phyloP scores from a whole-genome alignment of 305 asterid species.

The Petunia hybrid region DNA sequence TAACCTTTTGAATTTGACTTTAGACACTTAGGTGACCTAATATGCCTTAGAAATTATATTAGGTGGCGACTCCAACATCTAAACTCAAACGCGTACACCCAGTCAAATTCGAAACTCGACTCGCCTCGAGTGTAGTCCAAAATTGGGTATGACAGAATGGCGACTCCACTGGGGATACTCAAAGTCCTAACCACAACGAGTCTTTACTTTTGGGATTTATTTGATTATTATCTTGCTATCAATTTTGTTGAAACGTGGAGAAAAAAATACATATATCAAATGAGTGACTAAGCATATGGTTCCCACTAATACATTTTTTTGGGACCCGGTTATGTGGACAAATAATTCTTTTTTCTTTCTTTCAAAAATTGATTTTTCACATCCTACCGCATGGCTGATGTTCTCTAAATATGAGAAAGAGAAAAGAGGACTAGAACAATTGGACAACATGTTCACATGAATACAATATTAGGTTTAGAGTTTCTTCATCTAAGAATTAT shows the following conservation, averaged over 20 bases:
- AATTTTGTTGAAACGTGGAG: not conserved
- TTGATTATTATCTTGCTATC: not conserved
- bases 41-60: no score
- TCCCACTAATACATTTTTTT: not conserved
- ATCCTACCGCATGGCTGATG: slow-evolving; percentile 1
- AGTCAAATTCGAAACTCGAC: no score
- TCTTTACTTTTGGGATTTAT: no score
- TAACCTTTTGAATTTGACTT: no score
- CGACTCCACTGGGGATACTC: no score
- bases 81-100: no score
- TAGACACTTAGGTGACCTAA: no score
- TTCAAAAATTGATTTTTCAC: not conserved
- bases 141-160: no score
- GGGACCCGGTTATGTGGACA: not conserved
- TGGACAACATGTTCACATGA: not conserved
- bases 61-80: no score
- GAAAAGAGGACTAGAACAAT: not conserved
- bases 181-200: no score
- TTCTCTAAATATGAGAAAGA: not conserved
- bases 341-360: not conserved
- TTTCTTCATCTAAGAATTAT: no score
- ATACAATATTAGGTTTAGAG: not conserved
- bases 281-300: not conserved
- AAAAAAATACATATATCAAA: not conserved
- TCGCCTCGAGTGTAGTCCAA: no score